Conservation (phyloP, 345 rosid species). For the Tarenaya hassleriana region DNA sequence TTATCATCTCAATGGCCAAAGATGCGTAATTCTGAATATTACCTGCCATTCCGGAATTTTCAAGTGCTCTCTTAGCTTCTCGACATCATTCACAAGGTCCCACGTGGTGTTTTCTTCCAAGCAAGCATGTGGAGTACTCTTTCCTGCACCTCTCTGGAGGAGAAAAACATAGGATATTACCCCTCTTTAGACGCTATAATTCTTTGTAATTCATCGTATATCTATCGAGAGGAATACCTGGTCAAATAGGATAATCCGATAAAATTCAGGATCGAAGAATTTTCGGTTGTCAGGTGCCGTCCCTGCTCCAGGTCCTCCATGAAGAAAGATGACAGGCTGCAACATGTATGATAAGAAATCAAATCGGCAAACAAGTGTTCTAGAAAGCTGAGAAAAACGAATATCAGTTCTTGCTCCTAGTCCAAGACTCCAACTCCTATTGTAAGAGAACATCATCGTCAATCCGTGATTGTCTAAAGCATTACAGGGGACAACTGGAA, state of each 20-base stretch:
- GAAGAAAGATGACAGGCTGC: slow-evolving; percentile 95
- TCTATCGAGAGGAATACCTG: slow-evolving; percentile 58
- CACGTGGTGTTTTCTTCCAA: slow-evolving; percentile 86
- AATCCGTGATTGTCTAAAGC: too few species aligned
- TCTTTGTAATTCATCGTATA: too few species aligned
- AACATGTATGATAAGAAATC: too few species aligned
- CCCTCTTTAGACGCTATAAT: too few species aligned
- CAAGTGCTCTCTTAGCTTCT: slow-evolving; percentile 74
- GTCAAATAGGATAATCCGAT: slow-evolving; percentile 76
- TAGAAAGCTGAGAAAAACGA: too few species aligned
- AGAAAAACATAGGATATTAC: background rate
- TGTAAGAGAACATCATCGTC: too few species aligned
- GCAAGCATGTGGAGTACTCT: slow-evolving; percentile 96
- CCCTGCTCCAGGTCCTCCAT: slow-evolving; percentile 99
- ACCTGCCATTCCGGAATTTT: slow-evolving; percentile 94
- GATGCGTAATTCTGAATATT: background rate
- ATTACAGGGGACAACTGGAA: too few species aligned
- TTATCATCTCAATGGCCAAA: background rate
- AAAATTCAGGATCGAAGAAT: slow-evolving; percentile 83
- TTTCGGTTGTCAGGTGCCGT: slow-evolving; percentile 67
- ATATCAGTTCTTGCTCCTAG: too few species aligned
- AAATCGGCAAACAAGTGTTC: too few species aligned
- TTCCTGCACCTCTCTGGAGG: slow-evolving; percentile 80
- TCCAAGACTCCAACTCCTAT: too few species aligned
- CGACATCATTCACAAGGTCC: slow-evolving; percentile 81